A percentile compares a stretch with the other conserved stretches of the same genome.
Evolutionary conservation across 768 basidiomycete genomes (phyloP).

Genomic region (Boletus fagicola): DNA sequence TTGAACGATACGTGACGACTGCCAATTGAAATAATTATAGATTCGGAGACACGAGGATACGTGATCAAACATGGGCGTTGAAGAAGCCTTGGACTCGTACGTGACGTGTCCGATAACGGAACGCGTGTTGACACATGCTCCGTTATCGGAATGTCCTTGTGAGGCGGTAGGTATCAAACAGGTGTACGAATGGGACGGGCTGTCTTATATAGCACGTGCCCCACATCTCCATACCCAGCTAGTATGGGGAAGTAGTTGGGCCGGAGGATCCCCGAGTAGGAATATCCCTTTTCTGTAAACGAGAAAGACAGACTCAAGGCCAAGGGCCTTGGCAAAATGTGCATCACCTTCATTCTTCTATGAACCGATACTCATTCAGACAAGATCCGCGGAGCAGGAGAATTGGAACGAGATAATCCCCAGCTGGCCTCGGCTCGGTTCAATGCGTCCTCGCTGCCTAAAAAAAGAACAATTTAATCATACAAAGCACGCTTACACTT

Average conservation of each 20-base stretch:
- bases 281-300: neutral
- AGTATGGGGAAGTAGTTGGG: neutral
- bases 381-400: too few species aligned
- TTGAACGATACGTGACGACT: neutral
- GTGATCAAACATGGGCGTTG: neutral
- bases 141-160: too few species aligned
- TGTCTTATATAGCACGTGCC: neutral
- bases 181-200: neutral
- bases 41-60: neutral
- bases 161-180: neutral
- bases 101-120: neutral
- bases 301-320: too few species aligned
- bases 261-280: neutral
- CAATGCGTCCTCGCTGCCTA: too few species aligned
- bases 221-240: neutral
- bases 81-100: neutral
- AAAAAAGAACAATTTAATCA: too few species aligned
- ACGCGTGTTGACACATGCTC: neutral
- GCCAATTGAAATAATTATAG: neutral
- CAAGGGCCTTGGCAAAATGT: neutral
- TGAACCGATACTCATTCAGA: neutral
- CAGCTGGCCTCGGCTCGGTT: too few species aligned
- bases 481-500: too few species aligned
- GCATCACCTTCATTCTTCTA: neutral
- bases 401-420: too few species aligned